A percentile compares a stretch with the other conserved stretches of the same genome.
These are phyloP conservation scores for Pelagophyceae sp. DNA, from an alignment of 352 stramenopile species.

Conservation along the genomic window DNA sequence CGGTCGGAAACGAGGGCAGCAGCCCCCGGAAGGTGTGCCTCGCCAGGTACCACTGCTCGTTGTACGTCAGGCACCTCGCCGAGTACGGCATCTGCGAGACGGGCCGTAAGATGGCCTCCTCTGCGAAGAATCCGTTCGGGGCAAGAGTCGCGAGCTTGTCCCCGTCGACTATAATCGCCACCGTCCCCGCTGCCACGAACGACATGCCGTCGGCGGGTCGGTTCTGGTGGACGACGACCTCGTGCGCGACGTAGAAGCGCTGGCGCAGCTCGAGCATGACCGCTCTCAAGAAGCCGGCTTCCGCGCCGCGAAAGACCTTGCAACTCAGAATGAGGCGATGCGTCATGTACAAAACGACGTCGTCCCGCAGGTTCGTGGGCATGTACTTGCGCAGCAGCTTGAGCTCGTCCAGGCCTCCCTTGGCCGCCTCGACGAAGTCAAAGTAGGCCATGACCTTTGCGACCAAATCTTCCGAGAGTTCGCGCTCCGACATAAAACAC, in stretches of 20 bases:
- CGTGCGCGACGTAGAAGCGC: slow-evolving; percentile 33
- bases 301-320: slow-evolving; percentile 38
- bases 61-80: slow-evolving; percentile 35
- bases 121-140: slow-evolving; percentile 39
- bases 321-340: slow-evolving; percentile 37
- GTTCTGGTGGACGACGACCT: slow-evolving; percentile 33
- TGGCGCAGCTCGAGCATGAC: slow-evolving; percentile 43
- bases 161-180: slow-evolving; percentile 32
- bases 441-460: slow-evolving; percentile 40
- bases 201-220: slow-evolving; percentile 38
- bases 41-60: slow-evolving; percentile 42
- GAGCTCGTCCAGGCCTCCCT: slow-evolving; percentile 39
- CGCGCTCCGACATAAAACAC: slow-evolving; percentile 41
- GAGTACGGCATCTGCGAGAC: slow-evolving; percentile 41
- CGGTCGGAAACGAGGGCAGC: slow-evolving; percentile 32
- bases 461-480: slow-evolving; percentile 28
- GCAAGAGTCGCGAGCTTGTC: slow-evolving; percentile 30
- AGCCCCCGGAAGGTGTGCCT: slow-evolving; percentile 35
- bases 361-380: slow-evolving; percentile 31
- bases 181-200: slow-evolving; percentile 44
- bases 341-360: slow-evolving; percentile 41
- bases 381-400: slow-evolving; percentile 32
- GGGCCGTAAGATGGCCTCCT: slow-evolving; percentile 37
- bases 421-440: slow-evolving; percentile 40
- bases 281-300: slow-evolving; percentile 37